These are phyloP conservation scores for Boletus insuetus DNA, from an alignment of 768 basidiomycete species.

Conservation along the genomic window DNA sequence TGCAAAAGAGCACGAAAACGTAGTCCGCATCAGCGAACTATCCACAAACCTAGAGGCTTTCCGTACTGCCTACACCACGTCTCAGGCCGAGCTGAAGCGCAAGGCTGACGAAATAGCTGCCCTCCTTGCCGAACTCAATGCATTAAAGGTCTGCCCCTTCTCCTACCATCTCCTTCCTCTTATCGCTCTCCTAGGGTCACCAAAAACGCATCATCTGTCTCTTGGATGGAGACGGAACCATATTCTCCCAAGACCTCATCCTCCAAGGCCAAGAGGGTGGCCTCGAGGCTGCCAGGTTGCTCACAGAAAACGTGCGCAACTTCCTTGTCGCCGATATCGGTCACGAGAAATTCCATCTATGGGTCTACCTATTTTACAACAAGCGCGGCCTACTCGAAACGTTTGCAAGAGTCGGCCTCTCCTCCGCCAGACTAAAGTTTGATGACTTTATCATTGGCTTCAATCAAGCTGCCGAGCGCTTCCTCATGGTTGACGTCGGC, in stretches of 20 bases:
- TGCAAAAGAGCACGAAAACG: constrained; percentile 22
- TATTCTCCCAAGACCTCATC: constrained; percentile 55
- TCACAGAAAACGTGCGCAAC: constrained; percentile 35
- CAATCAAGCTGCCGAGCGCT: constrained; percentile 65
- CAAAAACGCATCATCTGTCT: constrained; percentile 43
- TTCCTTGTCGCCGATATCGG: constrained; percentile 20
- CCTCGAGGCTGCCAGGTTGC: constrained; percentile 48
- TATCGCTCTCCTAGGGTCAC: constrained; percentile 13
- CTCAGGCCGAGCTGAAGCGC: constrained; percentile 19
- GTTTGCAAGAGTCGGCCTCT: constrained; percentile 37
- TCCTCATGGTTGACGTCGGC: constrained; percentile 70
- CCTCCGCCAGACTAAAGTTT: constrained; percentile 40
- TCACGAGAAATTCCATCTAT: constrained; percentile 44
- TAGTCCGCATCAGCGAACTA: constrained; percentile 20
- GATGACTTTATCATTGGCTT: constrained; percentile 69
- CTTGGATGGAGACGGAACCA: constrained; percentile 63
- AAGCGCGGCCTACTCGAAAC: constrained; percentile 57
- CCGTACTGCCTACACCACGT: constrained; percentile 24
- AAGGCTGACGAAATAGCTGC: constrained; percentile 7
- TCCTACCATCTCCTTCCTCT: neutral
- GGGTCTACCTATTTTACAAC: constrained; percentile 63
- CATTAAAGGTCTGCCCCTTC: constrained; percentile 22
- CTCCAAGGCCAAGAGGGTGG: constrained; percentile 57
- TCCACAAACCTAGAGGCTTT: constrained; percentile 25
- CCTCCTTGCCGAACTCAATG: constrained; percentile 27